Percentiles rank a stretch among this genome's conserved stretches.
These are phyloP conservation scores for Penicillium brevicompactum DNA, from an alignment of 2,329 filamentous ascomycete genomes.

Conservation along the genomic window DNA sequence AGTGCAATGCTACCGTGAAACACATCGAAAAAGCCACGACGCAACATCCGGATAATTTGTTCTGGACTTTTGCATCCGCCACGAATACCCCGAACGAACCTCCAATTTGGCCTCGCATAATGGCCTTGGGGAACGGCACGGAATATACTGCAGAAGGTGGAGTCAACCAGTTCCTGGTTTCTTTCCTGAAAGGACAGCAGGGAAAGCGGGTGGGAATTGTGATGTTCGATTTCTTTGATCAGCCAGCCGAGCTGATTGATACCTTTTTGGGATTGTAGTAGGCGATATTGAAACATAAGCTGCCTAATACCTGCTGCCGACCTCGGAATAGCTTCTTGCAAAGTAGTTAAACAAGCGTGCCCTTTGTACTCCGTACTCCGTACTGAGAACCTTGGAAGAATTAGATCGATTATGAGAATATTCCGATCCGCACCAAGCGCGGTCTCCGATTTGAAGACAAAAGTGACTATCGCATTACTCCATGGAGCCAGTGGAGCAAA, in stretches of 20 bases:
- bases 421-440: background rate
- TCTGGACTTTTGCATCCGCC: slow-evolving; percentile 53
- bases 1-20: slow-evolving; percentile 46
- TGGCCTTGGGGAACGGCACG: slow-evolving; percentile 49
- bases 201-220: slow-evolving; percentile 54
- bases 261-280: slow-evolving; percentile 36
- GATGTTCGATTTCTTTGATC: slow-evolving; percentile 56
- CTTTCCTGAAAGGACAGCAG: slow-evolving; percentile 38
- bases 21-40: slow-evolving; percentile 45
- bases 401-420: background rate
- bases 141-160: slow-evolving; percentile 43
- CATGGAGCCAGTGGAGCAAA: background rate
- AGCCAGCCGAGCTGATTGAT: slow-evolving; percentile 45
- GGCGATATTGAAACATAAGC: background rate
- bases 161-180: slow-evolving; percentile 49
- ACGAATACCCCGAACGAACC: slow-evolving; percentile 45
- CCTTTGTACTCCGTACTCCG: no score
- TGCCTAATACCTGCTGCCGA: background rate
- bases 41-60: slow-evolving; percentile 41
- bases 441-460: background rate
- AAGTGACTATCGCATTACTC: background rate
- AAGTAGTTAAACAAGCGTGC: no score
- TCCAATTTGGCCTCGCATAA: slow-evolving; percentile 46
- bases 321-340: background rate
- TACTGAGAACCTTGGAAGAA: no score